These are phyloP conservation scores for Blastobotrys buckinghamii DNA, from an alignment of 1,139 yeast genomes.

Conservation along the genomic window DNA sequence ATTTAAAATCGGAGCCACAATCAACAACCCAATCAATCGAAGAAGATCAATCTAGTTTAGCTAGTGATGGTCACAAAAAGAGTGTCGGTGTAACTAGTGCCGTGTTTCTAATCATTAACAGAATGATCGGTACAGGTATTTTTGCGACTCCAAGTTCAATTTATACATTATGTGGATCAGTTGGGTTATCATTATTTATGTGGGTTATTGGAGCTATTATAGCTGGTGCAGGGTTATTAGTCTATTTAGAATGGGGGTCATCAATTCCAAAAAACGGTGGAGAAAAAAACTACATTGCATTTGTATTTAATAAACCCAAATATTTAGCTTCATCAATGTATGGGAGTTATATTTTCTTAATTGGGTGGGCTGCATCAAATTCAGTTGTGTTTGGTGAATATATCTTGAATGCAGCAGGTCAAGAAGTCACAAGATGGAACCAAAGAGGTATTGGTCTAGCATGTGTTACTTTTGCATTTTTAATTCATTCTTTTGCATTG, in stretches of 20 bases:
- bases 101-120: constrained; percentile 61
- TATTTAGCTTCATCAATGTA: constrained; percentile 69
- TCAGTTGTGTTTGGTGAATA: constrained; percentile 47
- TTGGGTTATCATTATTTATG: constrained; percentile 63
- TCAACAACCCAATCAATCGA: constrained; percentile 1
- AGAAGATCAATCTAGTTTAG: neutral
- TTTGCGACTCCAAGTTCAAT: constrained; percentile 83
- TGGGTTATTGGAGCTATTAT: constrained; percentile 77
- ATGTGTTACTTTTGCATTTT: constrained; percentile 65
- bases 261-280: constrained; percentile 86
- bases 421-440: constrained; percentile 64
- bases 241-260: constrained; percentile 79
- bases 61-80: constrained; percentile 11
- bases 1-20: constrained; percentile 5
- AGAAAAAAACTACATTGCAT: constrained; percentile 77
- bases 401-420: constrained; percentile 62
- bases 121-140: constrained; percentile 87
- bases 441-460: constrained; percentile 71
- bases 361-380: constrained; percentile 86
- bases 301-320: constrained; percentile 61
- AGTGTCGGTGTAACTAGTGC: constrained; percentile 65
- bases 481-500: constrained; percentile 56
- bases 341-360: constrained; percentile 65
- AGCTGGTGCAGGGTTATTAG: constrained; percentile 67
- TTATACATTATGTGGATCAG: constrained; percentile 61